Base-by-base conservation (phyloP, 176 grass and related monocot genomes). In the Zoysia pacifica region DNA sequence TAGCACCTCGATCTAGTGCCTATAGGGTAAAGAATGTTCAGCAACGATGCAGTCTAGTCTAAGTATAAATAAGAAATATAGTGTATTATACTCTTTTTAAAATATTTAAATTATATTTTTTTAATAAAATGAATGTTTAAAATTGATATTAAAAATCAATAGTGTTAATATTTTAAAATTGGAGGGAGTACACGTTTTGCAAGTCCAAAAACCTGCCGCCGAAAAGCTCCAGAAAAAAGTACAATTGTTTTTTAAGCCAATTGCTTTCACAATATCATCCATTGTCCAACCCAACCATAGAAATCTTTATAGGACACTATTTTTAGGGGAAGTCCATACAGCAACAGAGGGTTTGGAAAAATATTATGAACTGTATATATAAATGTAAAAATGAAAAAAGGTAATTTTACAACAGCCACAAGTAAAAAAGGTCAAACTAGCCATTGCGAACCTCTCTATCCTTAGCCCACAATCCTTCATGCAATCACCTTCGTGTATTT, bases 291-390 rank as follows among this genome's bases (percentile, higher is more conserved):
- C 28, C 28, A 28, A 53, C 86, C 86, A 86, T 98, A 98, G 47
- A 98, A 83, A 36, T 98, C 92, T 86, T 94, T 98, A 77, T 98
- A 94, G 11, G 95, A 98, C 83, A 93, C 95, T 80, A 94, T 94
- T 82, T 94, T 94, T 70, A 98, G 79, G 16, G 95, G 90, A 49
- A 98, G 68, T 9, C 96, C 90, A 82, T 95, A 95, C 92, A 95
- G 76, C 81, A 86, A 74, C 10, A 85, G 66, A 37, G 39, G 13
- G 42, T 80, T 74, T 15, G 63, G 28, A 58, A 79, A 56, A 42
- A 45, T 0, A 65, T 35, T 4, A 38, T 41, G 49, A 60, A 42
- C 1, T 45, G 28, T 28, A 28, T 28, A 28, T 28, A 28, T 28
- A 28, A 28, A 28, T 28, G 28, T 28, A 28, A 28, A 28, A 28